Percentiles rank a stretch among this genome's conserved stretches.
Evolutionary conservation across 331 rosid genomes (phyloP).

Genomic region (Quercus tomentella): DNA sequence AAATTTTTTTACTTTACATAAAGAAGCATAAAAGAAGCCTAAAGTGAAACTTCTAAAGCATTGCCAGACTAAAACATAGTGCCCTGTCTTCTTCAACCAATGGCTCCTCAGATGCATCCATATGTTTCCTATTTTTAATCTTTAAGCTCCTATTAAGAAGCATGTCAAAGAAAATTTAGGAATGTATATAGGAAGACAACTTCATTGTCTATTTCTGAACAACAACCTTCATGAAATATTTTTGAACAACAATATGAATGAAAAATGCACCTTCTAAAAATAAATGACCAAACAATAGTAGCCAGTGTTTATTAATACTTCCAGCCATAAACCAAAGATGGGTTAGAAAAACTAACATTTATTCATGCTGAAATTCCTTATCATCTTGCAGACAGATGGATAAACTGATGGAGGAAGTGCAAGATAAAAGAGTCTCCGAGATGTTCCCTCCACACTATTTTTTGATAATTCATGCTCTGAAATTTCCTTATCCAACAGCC

Average conservation of each 20-base stretch:
- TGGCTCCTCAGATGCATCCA: not conserved
- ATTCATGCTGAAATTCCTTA: slow-evolving; percentile 71
- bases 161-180: not conserved
- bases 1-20: not conserved
- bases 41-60: not conserved
- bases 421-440: slow-evolving; percentile 80
- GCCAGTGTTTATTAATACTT: not conserved
- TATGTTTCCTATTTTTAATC: not conserved
- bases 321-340: slow-evolving; percentile 9
- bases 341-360: slow-evolving; percentile 54
- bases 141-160: not conserved
- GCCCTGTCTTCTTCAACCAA: not conserved
- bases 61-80: not conserved
- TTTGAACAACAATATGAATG: not conserved
- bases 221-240: not conserved
- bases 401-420: slow-evolving; percentile 97
- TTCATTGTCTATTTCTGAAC: not conserved
- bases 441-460: slow-evolving; percentile 43
- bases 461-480: slow-evolving; percentile 53
- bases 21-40: not conserved
- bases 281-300: not conserved
- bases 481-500: slow-evolving; percentile 74
- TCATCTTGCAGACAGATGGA: slow-evolving; percentile 94
- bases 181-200: not conserved
- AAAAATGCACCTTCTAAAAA: not conserved